Evolutionary conservation across 257 asterid genomes (phyloP).

Genomic region (Mentha longifolia): DNA sequence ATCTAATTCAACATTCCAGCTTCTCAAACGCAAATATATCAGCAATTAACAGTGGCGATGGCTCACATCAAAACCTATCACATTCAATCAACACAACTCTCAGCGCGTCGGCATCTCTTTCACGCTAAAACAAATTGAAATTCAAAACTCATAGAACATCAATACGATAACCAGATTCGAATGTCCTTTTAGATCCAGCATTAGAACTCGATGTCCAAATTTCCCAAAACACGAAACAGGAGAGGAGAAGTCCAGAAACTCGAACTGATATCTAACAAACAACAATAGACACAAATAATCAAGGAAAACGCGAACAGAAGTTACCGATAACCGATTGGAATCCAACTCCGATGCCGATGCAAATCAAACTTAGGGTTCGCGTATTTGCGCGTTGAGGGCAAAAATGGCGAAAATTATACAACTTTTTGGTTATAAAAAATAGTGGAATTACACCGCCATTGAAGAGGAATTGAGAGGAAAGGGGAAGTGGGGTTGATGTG

Average conservation of each 20-base stretch:
- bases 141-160: neutral
- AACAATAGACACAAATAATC: neutral
- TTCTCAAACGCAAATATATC: conserved; percentile 20
- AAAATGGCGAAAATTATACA: neutral
- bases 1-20: conserved; percentile 40
- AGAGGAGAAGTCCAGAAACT: neutral
- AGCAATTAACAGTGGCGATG: conserved; percentile 18
- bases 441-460: conserved; percentile 44
- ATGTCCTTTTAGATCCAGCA: conserved; percentile 33
- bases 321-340: conserved; percentile 26
- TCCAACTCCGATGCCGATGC: conserved; percentile 28
- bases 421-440: conserved; percentile 16
- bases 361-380: conserved; percentile 36
- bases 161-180: neutral
- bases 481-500: conserved; percentile 36
- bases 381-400: conserved; percentile 15
- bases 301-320: conserved; percentile 7
- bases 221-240: neutral
- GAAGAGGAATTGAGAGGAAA: conserved; percentile 39
- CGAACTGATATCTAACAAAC: neutral
- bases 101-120: conserved; percentile 26
- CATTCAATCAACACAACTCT: conserved; percentile 32
- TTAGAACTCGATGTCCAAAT: neutral
- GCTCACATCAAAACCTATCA: conserved; percentile 36
- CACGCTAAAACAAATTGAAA: conserved; percentile 15